phyloP scores from a whole-genome alignment of 768 basidiomycete genomes.

The Udeniomyces megalosporus region DNA sequence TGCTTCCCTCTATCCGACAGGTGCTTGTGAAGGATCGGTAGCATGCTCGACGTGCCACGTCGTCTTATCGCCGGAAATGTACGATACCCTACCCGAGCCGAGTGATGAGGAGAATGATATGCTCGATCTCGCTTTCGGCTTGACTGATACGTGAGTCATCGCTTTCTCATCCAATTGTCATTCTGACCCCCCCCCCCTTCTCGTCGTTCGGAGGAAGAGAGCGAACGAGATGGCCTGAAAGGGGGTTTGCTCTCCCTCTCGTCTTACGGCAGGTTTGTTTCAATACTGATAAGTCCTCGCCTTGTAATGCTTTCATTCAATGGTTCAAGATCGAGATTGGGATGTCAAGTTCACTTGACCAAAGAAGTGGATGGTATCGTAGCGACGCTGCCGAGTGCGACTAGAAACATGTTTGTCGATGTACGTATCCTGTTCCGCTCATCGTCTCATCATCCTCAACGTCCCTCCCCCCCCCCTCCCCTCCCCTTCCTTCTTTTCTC shows the following conservation, averaged over 20 bases:
- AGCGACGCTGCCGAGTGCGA: constrained; percentile 73
- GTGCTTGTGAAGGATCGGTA: constrained; percentile 90
- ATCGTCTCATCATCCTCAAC: not conserved
- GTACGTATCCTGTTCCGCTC: not conserved
- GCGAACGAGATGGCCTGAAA: no score
- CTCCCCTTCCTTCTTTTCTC: not conserved
- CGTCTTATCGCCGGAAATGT: constrained; percentile 62
- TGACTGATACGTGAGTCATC: constrained; percentile 73
- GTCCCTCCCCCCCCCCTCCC: no score
- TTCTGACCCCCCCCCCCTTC: not conserved
- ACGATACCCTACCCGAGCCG: constrained; percentile 77
- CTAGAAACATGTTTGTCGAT: constrained; percentile 64
- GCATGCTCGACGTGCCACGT: constrained; percentile 98
- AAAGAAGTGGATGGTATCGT: constrained; percentile 69
- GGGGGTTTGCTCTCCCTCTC: no score
- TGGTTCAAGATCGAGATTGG: constrained; percentile 34
- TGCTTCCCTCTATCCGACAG: constrained; percentile 32
- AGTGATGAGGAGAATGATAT: constrained; percentile 86
- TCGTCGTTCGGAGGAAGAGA: not conserved
- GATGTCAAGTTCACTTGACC: constrained; percentile 47
- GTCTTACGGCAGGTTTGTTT: not conserved
- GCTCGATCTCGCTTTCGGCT: constrained; percentile 90
- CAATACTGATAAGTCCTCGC: not conserved
- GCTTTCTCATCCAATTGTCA: not conserved
- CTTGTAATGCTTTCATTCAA: no score